Evolutionary conservation across 2,329 filamentous ascomycete genomes (phyloP).

Genomic region (Colletotrichum sp.): DNA sequence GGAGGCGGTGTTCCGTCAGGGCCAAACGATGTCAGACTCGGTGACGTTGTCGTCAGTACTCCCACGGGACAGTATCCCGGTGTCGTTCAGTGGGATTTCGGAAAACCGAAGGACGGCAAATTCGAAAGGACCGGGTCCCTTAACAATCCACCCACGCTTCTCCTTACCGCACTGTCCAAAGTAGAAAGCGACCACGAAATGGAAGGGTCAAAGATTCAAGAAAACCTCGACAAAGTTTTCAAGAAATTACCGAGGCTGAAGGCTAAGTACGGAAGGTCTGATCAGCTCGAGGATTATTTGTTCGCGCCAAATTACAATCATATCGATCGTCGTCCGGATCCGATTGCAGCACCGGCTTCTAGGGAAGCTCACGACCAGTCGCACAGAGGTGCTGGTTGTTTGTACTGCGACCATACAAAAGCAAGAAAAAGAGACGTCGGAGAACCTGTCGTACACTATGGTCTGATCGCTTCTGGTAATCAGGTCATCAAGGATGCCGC

Average conservation of each 20-base stretch:
- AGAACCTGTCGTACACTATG: slow-evolving; percentile 22
- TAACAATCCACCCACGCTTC: not conserved
- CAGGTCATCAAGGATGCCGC: slow-evolving; percentile 38
- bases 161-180: not conserved
- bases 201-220: slow-evolving; percentile 2
- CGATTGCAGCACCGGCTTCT: too few species aligned
- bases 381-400: not conserved
- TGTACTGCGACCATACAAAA: not conserved
- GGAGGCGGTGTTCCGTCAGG: slow-evolving; percentile 23
- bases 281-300: slow-evolving; percentile 1
- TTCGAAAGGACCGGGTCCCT: not conserved
- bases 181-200: slow-evolving; percentile 4
- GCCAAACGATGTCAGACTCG: slow-evolving; percentile 20
- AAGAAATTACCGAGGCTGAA: not conserved
- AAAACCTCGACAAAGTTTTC: slow-evolving; percentile 5
- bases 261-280: slow-evolving; percentile 1
- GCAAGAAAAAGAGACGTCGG: not conserved
- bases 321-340: not conserved
- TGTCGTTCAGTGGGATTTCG: slow-evolving; percentile 21
- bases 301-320: slow-evolving; percentile 14
- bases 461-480: slow-evolving; percentile 35
- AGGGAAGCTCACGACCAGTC: not conserved
- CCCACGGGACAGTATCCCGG: not conserved
- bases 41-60: slow-evolving; percentile 22
- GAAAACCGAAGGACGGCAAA: not conserved